Base-by-base conservation (phyloP, 139 green algal genomes). In the Coelastrella sp. region DNA sequence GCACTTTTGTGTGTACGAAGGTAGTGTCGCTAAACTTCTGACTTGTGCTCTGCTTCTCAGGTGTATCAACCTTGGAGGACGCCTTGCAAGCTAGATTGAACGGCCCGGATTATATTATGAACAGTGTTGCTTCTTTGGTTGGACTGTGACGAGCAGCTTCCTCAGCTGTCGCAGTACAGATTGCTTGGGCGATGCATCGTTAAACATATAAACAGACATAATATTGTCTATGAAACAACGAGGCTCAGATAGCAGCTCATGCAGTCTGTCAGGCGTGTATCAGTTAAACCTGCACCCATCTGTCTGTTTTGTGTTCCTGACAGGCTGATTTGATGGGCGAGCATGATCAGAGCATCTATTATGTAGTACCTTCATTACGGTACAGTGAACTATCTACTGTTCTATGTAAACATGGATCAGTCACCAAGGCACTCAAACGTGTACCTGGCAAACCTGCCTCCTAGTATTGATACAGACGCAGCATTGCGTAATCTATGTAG, bases 401-500 rank as follows among this genome's bases (percentile, higher is more conserved):
- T n/a, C 53, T 21, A 27, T n/a, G 17, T 64, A 32, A 64, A 32
- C 19, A 66, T 45, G 72, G 27, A 37, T 13, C 72, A 62, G 45
- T 15, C 41, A 11, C 40, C 75, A 11, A 41, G 53, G 2, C 80
- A 86, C 41, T 76, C 53, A 40, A 82, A 81, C 53, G 50, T 82
- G 11, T 87, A 87, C 34, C 50, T 87, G 17, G 50, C n/a, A 4
- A 76, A 75, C 35, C 27, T 87, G 27, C 69, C 69, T 5, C 5
- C 53, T 53, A 37, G 35, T 21, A 66, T 88, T 1, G 82, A 92
- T 63, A 35, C 34, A 21, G 66, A 86, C 50, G 32, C 37, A n/a
- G 50, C 78, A n/a, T 41, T 84, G 17, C 78, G 60, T 60, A 88
- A 93, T 67, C 89, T 92, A 38, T 95, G 95, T 77, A 78, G 88